A percentile compares a stretch with the other conserved stretches of the same genome.
Evolutionary conservation across 129 eudicot genomes (phyloP).

Genomic region (Centella asiatica): DNA sequence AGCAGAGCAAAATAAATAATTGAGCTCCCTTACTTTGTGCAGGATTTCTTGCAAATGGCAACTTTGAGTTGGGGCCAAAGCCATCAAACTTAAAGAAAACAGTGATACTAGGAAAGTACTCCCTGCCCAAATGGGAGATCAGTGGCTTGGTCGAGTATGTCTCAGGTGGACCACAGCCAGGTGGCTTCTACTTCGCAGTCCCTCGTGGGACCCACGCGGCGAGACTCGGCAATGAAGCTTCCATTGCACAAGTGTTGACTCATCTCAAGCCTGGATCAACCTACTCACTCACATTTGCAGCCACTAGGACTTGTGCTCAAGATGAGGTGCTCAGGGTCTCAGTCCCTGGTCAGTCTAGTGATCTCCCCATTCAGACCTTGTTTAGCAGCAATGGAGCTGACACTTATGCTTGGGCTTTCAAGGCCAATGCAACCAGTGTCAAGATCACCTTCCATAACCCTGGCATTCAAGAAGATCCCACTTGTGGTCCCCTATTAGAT

Average conservation of each 20-base stretch:
- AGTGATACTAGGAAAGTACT: constrained; percentile 25
- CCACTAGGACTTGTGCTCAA: constrained; percentile 66
- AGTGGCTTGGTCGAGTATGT: constrained; percentile 41
- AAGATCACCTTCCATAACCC: constrained; percentile 48
- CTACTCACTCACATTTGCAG: constrained; percentile 49
- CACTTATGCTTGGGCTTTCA: constrained; percentile 58
- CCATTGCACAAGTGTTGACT: constrained; percentile 34
- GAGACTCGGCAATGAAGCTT: constrained; percentile 55
- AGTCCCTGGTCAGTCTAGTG: constrained; percentile 29
- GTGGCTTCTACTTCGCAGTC: constrained; percentile 43
- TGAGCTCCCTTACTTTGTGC: too few species aligned
- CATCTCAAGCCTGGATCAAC: constrained; percentile 16
- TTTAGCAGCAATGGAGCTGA: constrained; percentile 62
- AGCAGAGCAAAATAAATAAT: too few species aligned
- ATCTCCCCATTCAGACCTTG: constrained; percentile 55
- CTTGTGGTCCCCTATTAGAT: constrained; percentile 65
- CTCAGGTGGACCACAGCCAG: constrained; percentile 45
- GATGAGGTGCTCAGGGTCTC: constrained; percentile 40
- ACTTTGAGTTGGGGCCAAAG: constrained; percentile 28
- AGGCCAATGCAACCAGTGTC: constrained; percentile 22
- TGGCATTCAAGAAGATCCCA: constrained; percentile 53
- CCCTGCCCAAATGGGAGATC: constrained; percentile 35
- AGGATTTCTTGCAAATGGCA: constrained; percentile 37
- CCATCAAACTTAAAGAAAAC: constrained; percentile 30
- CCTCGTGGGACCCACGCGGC: constrained; percentile 52